Evolutionary conservation across 345 rosid species (phyloP).

Genomic region (Boechera stricta): DNA sequence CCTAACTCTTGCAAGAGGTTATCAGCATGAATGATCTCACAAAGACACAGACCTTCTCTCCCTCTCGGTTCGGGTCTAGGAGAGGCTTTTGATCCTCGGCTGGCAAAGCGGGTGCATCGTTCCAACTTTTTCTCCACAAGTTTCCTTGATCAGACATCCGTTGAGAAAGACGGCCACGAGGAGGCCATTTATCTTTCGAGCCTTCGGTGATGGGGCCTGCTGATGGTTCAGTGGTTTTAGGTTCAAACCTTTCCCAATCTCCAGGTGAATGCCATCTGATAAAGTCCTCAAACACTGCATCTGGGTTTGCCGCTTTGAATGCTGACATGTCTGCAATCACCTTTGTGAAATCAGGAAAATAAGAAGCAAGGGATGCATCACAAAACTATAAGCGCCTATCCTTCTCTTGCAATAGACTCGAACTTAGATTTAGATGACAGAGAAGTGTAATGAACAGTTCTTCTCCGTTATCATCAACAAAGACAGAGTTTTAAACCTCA

Average conservation of each 20-base stretch:
- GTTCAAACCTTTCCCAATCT: slow-evolving; percentile 74
- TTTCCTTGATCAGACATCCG: slow-evolving; percentile 95
- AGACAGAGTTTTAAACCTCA: slow-evolving; percentile 43
- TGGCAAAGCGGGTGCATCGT: slow-evolving; percentile 75
- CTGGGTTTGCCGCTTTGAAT: slow-evolving; percentile 98
- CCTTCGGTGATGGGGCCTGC: slow-evolving; percentile 42
- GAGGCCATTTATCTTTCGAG: slow-evolving; percentile 78
- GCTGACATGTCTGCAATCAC: slow-evolving; percentile 86
- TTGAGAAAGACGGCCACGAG: slow-evolving; percentile 82
- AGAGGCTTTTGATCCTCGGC: slow-evolving; percentile 87
- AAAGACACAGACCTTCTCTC: slow-evolving; percentile 73
- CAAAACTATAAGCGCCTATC: slow-evolving; percentile 4
- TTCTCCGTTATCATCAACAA: slow-evolving; percentile 13
- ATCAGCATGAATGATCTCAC: slow-evolving; percentile 5
- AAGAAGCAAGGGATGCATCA: slow-evolving; percentile 16
- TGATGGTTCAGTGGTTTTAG: slow-evolving; percentile 51
- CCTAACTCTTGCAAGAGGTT: slow-evolving; percentile 7
- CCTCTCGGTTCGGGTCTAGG: slow-evolving; percentile 87
- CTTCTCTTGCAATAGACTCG: slow-evolving; percentile 9
- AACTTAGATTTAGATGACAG: slow-evolving; percentile 3
- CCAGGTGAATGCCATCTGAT: slow-evolving; percentile 99
- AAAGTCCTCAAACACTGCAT: slow-evolving; percentile 92
- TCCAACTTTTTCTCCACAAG: slow-evolving; percentile 90
- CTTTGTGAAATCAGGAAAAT: slow-evolving; percentile 26
- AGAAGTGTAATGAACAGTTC: slow-evolving; percentile 17